phyloP scores from a whole-genome alignment of 495 filamentous ascomycete genomes.

The Copromyces sp. region DNA sequence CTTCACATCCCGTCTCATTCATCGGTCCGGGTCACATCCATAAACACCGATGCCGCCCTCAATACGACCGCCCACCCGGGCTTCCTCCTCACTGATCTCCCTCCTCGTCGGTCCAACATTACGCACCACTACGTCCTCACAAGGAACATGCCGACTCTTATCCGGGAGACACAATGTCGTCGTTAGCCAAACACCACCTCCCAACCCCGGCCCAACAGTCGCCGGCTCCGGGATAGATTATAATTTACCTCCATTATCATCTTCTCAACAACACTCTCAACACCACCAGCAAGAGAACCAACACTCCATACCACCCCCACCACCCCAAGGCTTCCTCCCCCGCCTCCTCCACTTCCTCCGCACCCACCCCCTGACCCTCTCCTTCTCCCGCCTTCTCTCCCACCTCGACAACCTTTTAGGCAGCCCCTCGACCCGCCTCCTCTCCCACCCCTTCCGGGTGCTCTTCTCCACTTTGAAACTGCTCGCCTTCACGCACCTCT shows the following conservation, averaged over 20 bases:
- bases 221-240: conserved; percentile 3
- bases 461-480: conserved; percentile 29
- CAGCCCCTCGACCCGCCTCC: background rate
- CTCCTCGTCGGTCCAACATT: background rate
- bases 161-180: background rate
- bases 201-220: background rate
- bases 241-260: background rate
- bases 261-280: background rate
- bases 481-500: conserved; percentile 45
- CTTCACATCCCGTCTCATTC: background rate
- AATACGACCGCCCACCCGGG: background rate
- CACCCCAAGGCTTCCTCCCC: background rate
- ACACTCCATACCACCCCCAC: background rate
- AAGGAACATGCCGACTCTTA: background rate
- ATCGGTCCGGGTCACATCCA: background rate
- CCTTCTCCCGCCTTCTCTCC: background rate
- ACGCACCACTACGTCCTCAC: background rate
- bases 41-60: background rate
- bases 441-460: conserved; percentile 32
- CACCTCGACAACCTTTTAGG: conserved; percentile 8
- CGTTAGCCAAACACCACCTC: background rate
- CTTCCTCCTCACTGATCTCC: background rate
- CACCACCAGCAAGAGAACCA: background rate
- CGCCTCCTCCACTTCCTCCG: background rate
- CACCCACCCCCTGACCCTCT: background rate